Evolutionary conservation across 805 yeast genomes (phyloP).

Genomic region (Yarrowia bubula): DNA sequence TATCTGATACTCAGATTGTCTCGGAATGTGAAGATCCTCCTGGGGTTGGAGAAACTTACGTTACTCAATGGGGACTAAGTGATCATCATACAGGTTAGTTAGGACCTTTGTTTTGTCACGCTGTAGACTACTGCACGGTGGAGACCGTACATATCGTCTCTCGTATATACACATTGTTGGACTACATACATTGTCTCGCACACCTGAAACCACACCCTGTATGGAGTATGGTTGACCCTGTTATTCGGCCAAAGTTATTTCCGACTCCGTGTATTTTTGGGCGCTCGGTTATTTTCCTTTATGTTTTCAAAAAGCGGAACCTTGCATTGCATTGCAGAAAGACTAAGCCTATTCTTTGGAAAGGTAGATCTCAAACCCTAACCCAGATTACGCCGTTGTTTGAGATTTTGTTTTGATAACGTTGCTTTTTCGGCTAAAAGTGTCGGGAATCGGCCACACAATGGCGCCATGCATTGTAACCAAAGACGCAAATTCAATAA

Average conservation of each 20-base stretch:
- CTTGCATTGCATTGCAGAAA: not conserved
- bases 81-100: not conserved
- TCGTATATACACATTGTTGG: no score
- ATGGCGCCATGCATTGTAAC: conserved; percentile 9
- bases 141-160: no score
- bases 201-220: conserved; percentile 11
- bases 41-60: conserved; percentile 18
- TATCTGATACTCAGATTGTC: conserved; percentile 5
- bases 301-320: not conserved
- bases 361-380: not conserved
- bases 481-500: no score
- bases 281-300: not conserved
- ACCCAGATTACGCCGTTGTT: conserved; percentile 10
- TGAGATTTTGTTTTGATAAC: conserved; percentile 11
- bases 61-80: not conserved
- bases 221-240: not conserved
- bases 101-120: not conserved
- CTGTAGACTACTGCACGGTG: no score
- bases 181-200: no score
- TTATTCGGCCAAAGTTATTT: not conserved
- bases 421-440: conserved; percentile 19
- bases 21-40: conserved; percentile 19
- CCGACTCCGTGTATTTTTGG: not conserved
- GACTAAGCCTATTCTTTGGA: not conserved
- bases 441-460: conserved; percentile 12